Evolutionary conservation across 164 flowering plant genomes (phyloP).

Genomic region (Protea cynaroides): DNA sequence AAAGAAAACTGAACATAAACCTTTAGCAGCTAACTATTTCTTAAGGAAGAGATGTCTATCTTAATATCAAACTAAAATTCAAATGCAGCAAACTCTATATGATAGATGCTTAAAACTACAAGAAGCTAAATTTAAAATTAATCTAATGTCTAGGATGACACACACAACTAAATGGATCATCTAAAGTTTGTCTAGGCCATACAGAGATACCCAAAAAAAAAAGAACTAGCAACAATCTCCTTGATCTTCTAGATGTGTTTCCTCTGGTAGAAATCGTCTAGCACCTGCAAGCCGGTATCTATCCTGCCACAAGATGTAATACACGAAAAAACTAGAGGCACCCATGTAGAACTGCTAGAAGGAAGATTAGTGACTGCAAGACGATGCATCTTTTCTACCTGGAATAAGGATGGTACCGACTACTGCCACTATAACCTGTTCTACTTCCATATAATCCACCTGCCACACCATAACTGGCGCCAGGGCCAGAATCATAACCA

Average conservation of each 20-base stretch:
- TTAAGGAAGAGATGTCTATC: neutral
- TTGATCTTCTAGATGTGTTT: slow-evolving; percentile 11
- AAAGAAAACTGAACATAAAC: too few relatives aligned
- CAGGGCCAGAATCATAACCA: slow-evolving; percentile 71
- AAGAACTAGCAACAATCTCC: neutral
- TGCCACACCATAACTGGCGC: slow-evolving; percentile 64
- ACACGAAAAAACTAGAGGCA: slow-evolving; percentile 6
- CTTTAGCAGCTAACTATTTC: too few relatives aligned
- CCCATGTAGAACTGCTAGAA: slow-evolving; percentile 8
- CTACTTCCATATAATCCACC: slow-evolving; percentile 74
- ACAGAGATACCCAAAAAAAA: neutral
- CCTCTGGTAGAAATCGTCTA: slow-evolving; percentile 2
- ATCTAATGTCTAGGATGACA: neutral
- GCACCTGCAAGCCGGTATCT: slow-evolving; percentile 10
- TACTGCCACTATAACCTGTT: slow-evolving; percentile 74
- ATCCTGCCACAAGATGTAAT: neutral
- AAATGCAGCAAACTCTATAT: neutral
- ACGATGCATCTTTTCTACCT: slow-evolving; percentile 39
- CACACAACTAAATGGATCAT: neutral
- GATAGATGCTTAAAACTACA: neutral
- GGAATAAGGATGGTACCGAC: slow-evolving; percentile 85
- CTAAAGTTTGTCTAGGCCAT: slow-evolving; percentile 1
- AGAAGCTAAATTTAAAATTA: neutral
- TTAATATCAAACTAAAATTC: neutral
- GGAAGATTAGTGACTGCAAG: slow-evolving; percentile 5